Base-by-base conservation (phyloP, 805 yeast genomes). In the Maudiozyma turicensis region DNA sequence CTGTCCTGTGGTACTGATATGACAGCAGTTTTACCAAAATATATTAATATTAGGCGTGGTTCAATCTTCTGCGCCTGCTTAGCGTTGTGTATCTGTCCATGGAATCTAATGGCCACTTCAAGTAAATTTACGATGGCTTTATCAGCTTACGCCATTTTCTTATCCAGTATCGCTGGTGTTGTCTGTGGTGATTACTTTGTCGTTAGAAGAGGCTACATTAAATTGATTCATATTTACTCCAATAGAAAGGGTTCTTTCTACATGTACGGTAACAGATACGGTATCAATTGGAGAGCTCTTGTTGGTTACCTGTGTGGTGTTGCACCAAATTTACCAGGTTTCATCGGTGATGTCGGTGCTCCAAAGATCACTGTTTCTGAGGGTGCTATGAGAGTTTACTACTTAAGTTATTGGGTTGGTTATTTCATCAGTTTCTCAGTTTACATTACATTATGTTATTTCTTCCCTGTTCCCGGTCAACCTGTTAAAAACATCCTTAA, bases 81-180 rank as follows among this genome's bases (percentile, higher is more conserved):
- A 48, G 86, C 88, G 0, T 72, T 82, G 52, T 76, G 80, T 50
- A 80, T 86, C 53, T 82, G 89, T 61, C 95, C 95, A 44, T 87
- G 95, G 95, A 77, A 86, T 58, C 75, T 87, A 61, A 72, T 82
- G 61, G 72, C 84, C 4, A 72, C 85, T 6, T 78, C 88, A 1
- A 78, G 81, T 40, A 81, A 75, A 66, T 87, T 87, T 69, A 82
- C 93, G 33, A 82, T 89, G 10, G 87, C 86, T 59, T 69, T 88
- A 49, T 76, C 85, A 37, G 93, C 95, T 0, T 87, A 86, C 63
- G 74, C 95, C 0, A 88, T 86, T n/a, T 87, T 88, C 74, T 71
- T 88, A 47, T 82, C 91, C 6, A 78, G 95, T 31, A 84, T 88
- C 61, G 88, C 91, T 7, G 95, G 95, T 55, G 84, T 82, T 37